Evolutionary conservation across 2,329 filamentous ascomycete species (phyloP).

Genomic region (Madurella mycetomatis): DNA sequence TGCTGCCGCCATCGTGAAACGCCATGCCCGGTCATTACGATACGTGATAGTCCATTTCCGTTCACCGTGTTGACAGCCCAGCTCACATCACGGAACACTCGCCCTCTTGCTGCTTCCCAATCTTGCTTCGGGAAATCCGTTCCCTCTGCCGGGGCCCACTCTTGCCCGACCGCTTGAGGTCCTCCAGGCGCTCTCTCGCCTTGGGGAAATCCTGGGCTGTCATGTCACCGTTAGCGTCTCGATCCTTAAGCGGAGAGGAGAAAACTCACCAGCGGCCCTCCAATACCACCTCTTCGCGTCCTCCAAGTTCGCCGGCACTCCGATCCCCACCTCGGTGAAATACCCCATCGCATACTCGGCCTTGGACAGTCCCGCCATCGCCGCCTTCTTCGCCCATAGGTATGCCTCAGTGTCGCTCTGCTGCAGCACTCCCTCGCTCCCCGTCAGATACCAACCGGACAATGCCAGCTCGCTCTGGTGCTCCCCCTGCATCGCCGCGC

Average conservation of each 20-base stretch:
- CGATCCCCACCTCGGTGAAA: conserved; percentile 93
- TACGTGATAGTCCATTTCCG: too few relatives aligned
- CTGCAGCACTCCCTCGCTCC: conserved; percentile 77
- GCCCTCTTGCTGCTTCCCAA: conserved; percentile 79
- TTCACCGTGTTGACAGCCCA: background rate
- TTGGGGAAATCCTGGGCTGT: conserved; percentile 91
- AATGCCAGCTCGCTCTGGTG: conserved; percentile 85
- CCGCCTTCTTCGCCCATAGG: conserved; percentile 93
- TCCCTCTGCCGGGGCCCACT: conserved; percentile 70
- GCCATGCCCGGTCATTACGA: too few relatives aligned
- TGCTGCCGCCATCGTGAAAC: too few relatives aligned
- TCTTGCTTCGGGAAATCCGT: conserved; percentile 74
- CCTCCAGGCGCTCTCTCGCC: conserved; percentile 85
- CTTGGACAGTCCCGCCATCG: conserved; percentile 80
- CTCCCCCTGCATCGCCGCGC: conserved; percentile 86
- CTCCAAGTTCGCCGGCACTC: conserved; percentile 77
- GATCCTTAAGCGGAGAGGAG: conserved; percentile 41
- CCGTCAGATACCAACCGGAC: conserved; percentile 92
- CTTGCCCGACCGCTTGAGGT: conserved; percentile 76
- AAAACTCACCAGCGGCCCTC: conserved; percentile 82
- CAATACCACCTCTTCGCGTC: conserved; percentile 99
- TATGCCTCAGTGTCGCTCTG: conserved; percentile 96
- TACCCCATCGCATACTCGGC: conserved; percentile 98
- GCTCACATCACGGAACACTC: conserved; percentile 78
- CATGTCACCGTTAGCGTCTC: conserved; percentile 15